Conservation (phyloP, 2,329 filamentous ascomycete species). For the Cyphellophora europaea region DNA sequence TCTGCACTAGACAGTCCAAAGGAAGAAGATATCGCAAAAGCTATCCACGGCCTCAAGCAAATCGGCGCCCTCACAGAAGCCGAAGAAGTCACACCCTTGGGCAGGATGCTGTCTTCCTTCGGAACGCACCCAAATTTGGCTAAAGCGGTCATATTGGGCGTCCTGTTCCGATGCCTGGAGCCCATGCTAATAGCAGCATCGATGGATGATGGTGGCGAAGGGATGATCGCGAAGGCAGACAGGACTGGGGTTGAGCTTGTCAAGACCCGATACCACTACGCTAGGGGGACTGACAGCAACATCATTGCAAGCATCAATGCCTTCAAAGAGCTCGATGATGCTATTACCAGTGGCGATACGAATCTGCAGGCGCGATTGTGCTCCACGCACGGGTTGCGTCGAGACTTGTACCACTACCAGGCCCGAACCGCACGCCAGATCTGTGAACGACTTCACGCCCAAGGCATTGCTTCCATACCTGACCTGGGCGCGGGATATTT, state of each 20-base stretch:
- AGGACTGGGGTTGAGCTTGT: neutral
- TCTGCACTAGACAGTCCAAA: slow-evolving; percentile 86
- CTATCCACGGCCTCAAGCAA: slow-evolving; percentile 84
- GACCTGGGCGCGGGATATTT: neutral
- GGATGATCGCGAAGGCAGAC: neutral
- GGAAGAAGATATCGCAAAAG: slow-evolving; percentile 80
- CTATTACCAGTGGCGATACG: neutral
- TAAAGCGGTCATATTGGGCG: slow-evolving; percentile 79
- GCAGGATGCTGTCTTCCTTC: slow-evolving; percentile 73
- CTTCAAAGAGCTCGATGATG: slow-evolving; percentile 10
- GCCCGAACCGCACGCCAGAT: neutral
- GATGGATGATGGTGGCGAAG: slow-evolving; percentile 5
- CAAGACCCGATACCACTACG: slow-evolving; percentile 1
- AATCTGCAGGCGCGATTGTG: neutral
- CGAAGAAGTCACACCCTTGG: slow-evolving; percentile 80
- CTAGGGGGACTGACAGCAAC: slow-evolving; percentile 8
- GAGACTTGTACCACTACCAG: neutral
- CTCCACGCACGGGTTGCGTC: neutral
- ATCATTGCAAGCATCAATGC: slow-evolving; percentile 10
- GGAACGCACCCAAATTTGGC: slow-evolving; percentile 90
- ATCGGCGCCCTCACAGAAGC: slow-evolving; percentile 73
- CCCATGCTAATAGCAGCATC: slow-evolving; percentile 76
- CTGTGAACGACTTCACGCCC: neutral
- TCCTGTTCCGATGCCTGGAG: slow-evolving; percentile 84
- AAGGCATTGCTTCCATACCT: neutral